Evolutionary conservation across 805 yeast species (phyloP).

Genomic region (Ogataea ganodermae): DNA sequence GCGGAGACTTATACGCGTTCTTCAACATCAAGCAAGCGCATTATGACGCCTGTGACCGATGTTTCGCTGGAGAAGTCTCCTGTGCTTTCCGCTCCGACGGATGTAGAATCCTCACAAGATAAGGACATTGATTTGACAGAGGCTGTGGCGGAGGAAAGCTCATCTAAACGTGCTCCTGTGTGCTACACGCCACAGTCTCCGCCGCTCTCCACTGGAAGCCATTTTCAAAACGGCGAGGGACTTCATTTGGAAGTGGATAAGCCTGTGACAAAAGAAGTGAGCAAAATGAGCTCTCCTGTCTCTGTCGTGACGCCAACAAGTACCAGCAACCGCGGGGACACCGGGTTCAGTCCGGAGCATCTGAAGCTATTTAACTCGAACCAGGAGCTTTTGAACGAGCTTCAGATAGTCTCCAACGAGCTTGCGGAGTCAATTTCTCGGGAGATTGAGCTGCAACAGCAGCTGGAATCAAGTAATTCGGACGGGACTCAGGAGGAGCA

Average conservation of each 20-base stretch:
- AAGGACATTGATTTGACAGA: neutral
- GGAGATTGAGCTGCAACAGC: slow-evolving; percentile 61
- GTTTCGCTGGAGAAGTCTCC: neutral
- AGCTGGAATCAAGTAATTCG: slow-evolving; percentile 26
- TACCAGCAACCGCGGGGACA: neutral
- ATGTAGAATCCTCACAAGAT: neutral
- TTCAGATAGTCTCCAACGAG: slow-evolving; percentile 69
- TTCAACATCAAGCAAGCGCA: neutral
- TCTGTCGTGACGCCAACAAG: slow-evolving; percentile 1
- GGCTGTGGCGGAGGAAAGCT: neutral
- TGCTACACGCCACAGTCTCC: slow-evolving; percentile 3
- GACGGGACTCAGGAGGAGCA: slow-evolving; percentile 34
- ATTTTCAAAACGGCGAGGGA: neutral
- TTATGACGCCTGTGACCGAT: neutral
- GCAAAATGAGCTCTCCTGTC: neutral
- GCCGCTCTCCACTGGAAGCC: neutral
- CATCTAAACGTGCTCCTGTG: neutral
- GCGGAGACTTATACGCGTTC: neutral
- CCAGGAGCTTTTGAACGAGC: slow-evolving; percentile 57
- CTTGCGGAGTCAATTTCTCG: slow-evolving; percentile 71
- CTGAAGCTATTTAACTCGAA: slow-evolving; percentile 62
- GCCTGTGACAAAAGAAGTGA: neutral
- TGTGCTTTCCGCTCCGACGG: neutral
- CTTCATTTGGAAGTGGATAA: neutral
- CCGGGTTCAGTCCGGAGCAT: slow-evolving; percentile 55